Base-by-base conservation (phyloP, 2,329 filamentous ascomycete genomes). In the Colletotrichum liriopes region DNA sequence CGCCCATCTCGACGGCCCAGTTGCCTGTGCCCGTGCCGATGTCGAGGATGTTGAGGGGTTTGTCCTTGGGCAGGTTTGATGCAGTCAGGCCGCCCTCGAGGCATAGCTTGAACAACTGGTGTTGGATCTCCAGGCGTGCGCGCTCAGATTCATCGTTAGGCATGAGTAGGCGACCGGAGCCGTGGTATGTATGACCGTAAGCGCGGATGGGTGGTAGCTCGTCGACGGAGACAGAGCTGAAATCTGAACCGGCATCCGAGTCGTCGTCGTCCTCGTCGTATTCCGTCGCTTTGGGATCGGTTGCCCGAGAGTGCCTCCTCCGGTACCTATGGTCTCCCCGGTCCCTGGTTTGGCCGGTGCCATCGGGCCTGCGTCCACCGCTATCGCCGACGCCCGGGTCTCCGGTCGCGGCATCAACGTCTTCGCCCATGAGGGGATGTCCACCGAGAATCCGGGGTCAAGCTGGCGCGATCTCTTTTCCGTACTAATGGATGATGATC, bases 1-100 rank as follows among this genome's bases (percentile, higher is more conserved):
- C 79, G 5, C 80, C 84, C 80, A 84, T 82, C 51, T 85, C 84
- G 58, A 83, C 77, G 49, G 83, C 82, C 84, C 84, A 86, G 29
- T 81, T 74, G 45, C 84, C 84, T 8, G 79, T 84, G 1, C 84
- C 84, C 51, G 80, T 80, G 29, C 84, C 84, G 5, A 86, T 75
- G 67, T 86, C 84, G 29, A 86, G 75, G 41, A 86, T 82, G 49
- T 71, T 67, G n/a, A 73, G 61, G 5, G 65, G 72, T n/a, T 41
- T 52, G 6, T 75, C 67, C 32, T 72, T 67, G 3, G 79, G 80
- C 6, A 83, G 75, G 43, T 74, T 79, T n/a, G 80, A 74, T 3
- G 79, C 77, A 4, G 78, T 78, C 16, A 82, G 77, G 0, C 68
- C 65, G 7, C 79, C 81, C 32, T 79, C 77, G 23, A 83, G 79